Evolutionary conservation across 805 yeast species (phyloP).

Genomic region (Ogataea neopini): DNA sequence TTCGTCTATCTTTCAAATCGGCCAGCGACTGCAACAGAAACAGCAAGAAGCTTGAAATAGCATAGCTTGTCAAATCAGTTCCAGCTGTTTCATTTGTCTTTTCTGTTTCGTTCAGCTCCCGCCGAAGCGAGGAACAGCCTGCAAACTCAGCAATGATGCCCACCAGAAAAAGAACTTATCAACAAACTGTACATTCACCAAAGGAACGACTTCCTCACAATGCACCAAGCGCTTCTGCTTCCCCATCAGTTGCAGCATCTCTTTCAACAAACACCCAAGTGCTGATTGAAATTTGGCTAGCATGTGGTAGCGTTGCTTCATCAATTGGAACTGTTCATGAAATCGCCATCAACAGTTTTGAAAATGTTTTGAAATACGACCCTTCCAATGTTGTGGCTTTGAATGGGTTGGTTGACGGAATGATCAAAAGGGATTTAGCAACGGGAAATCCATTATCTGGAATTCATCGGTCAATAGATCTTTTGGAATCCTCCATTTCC

Average conservation of each 20-base stretch:
- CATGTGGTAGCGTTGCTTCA: conserved; percentile 48
- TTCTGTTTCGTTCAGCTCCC: not conserved
- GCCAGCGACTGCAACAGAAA: not conserved
- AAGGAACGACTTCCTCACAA: not conserved
- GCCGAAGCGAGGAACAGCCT: not conserved
- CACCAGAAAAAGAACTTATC: not conserved
- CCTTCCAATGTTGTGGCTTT: conserved; percentile 43
- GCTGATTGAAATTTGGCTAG: conserved; percentile 41
- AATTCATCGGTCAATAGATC: conserved; percentile 41
- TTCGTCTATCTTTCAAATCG: not conserved
- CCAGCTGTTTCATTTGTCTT: not conserved
- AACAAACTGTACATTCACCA: not conserved
- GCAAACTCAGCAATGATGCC: not conserved
- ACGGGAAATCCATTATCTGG: conserved; percentile 40
- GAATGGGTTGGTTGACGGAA: conserved; percentile 43
- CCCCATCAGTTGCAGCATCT: not conserved
- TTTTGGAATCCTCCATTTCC: conserved; percentile 41
- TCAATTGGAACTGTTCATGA: conserved; percentile 38
- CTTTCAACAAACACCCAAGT: conserved; percentile 6
- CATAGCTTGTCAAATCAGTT: not conserved
- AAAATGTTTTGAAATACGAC: conserved; percentile 43
- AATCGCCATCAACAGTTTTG: conserved; percentile 46
- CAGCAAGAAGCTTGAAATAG: not conserved
- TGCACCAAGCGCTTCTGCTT: not conserved
- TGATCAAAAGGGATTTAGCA: conserved; percentile 41